Evolutionary conservation across 495 filamentous ascomycete species (phyloP).

Genomic region (Podospora pseudopauciseta): DNA sequence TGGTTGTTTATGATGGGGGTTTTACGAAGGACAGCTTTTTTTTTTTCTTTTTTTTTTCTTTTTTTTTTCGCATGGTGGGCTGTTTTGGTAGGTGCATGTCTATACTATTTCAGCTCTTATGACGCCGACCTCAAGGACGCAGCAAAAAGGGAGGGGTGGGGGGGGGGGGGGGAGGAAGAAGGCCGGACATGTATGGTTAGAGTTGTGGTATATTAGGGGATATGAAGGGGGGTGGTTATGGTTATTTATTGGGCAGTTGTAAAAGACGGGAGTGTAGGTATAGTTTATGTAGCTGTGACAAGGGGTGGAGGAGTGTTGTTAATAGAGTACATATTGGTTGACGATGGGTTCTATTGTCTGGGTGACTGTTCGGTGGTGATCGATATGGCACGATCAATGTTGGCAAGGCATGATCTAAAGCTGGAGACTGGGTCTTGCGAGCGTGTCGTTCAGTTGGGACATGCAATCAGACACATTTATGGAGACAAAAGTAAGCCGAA

Average conservation of each 20-base stretch:
- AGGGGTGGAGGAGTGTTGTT: neutral
- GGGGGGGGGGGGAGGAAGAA: neutral
- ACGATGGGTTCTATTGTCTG: neutral
- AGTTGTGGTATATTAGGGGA: neutral
- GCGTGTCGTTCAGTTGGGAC: no score
- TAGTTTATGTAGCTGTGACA: neutral
- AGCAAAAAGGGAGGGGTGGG: neutral
- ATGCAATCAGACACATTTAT: no score
- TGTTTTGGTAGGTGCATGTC: neutral
- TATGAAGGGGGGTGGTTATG: neutral
- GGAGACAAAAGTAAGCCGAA: no score
- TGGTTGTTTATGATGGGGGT: neutral
- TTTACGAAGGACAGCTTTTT: neutral
- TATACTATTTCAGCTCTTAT: neutral
- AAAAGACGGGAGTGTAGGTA: neutral
- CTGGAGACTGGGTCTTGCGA: no score
- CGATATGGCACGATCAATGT: no score
- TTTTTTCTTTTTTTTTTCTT: no score
- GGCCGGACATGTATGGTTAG: neutral
- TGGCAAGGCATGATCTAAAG: no score
- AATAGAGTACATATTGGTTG: neutral
- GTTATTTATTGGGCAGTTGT: neutral
- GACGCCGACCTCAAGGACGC: neutral
- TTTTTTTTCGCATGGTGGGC: neutral
- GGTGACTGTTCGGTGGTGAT: neutral